These are phyloP conservation scores for Zygoascus flipseniorum DNA, from an alignment of 805 yeast genomes.

Conservation along the genomic window DNA sequence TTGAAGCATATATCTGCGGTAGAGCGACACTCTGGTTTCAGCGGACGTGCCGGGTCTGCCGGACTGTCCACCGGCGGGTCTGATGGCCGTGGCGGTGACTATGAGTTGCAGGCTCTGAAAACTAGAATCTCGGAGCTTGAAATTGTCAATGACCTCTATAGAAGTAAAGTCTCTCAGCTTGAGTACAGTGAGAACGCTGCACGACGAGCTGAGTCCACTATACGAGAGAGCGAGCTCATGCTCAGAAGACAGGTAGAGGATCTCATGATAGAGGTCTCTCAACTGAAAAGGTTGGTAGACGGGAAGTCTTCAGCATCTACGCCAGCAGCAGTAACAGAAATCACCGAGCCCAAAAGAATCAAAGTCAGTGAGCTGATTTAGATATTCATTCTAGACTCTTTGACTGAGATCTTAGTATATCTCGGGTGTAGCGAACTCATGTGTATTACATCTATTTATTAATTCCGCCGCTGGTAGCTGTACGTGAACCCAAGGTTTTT, in stretches of 20 bases:
- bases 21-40: not conserved
- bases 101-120: constrained; percentile 31
- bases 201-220: constrained; percentile 17
- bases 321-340: not conserved
- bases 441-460: no score
- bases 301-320: not conserved
- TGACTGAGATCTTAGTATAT: no score
- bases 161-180: constrained; percentile 73
- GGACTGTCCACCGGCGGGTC: not conserved
- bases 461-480: no score
- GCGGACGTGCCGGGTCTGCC: not conserved
- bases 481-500: no score
- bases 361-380: not conserved
- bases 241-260: constrained; percentile 14
- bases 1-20: constrained; percentile 6
- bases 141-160: constrained; percentile 78
- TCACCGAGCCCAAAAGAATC: not conserved
- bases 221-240: constrained; percentile 14
- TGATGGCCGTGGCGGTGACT: not conserved
- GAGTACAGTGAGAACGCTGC: constrained; percentile 42
- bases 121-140: constrained; percentile 87
- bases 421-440: no score
- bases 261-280: constrained; percentile 5
- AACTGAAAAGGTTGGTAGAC: not conserved
- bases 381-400: no score